Percentiles rank a stretch among this genome's conserved stretches.
phyloP scores from a whole-genome alignment of 371 early-diverging fungal genomes.

The Parasitella parasitica region DNA sequence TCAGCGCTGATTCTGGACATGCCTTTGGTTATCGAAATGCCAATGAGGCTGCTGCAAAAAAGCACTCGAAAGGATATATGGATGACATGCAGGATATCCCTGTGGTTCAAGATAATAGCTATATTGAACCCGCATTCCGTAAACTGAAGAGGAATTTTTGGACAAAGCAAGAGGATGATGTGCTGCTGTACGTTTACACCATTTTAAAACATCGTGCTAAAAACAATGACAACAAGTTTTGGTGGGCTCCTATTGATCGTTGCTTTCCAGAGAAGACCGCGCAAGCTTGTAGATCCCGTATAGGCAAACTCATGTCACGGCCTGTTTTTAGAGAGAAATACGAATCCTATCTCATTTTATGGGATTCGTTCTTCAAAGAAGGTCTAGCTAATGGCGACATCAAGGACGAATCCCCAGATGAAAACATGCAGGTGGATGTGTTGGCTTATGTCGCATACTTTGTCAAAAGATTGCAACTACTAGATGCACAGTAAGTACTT shows the following conservation, averaged over 20 bases:
- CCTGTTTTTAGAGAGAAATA: constrained; percentile 23
- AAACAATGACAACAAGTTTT: constrained; percentile 12
- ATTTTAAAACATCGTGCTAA: constrained; percentile 25
- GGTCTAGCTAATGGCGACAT: constrained; percentile 37
- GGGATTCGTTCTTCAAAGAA: constrained; percentile 37
- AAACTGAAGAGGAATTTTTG: constrained; percentile 30
- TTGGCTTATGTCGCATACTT: constrained; percentile 41
- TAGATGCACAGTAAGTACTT: neutral
- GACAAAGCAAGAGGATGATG: constrained; percentile 52
- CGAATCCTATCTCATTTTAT: constrained; percentile 23
- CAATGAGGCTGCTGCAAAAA: neutral
- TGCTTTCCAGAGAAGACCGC: constrained; percentile 23
- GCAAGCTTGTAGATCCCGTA: constrained; percentile 39
- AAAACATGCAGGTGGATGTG: constrained; percentile 32
- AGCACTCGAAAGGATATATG: constrained; percentile 6
- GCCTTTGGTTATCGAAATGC: neutral
- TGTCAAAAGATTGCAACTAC: constrained; percentile 7
- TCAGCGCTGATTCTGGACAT: neutral
- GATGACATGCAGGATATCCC: constrained; percentile 16
- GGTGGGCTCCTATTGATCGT: constrained; percentile 33
- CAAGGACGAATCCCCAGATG: constrained; percentile 21
- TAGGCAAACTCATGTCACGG: constrained; percentile 27
- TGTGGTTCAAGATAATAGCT: constrained; percentile 4
- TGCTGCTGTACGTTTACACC: constrained; percentile 38
- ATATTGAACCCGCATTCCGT: neutral